Base-by-base conservation (phyloP, 2,329 filamentous ascomycete genomes). In the Talaromyces sp. region DNA sequence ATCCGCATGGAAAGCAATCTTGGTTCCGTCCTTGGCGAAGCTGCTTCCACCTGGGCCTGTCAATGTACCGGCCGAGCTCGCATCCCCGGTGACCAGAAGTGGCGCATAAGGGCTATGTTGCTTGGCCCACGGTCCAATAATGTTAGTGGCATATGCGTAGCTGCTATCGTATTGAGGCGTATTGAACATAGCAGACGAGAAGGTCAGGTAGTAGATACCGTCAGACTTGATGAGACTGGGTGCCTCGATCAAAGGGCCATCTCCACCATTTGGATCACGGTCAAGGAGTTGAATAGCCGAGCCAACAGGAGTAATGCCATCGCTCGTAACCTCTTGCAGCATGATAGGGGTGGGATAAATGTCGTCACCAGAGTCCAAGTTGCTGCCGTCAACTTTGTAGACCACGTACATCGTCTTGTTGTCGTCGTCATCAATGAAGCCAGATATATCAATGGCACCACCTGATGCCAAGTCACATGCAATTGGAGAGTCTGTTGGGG, bases 41-140 rank as follows among this genome's bases (percentile, higher is more conserved):
- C 76, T 3, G 72, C 70, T 26, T 81, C 82, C 51, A 76, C 77
- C 61, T 77, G 76, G 64, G 82, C 83, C 1, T 65, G 68, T 24
- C 26, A 67, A 43, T 73, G 82, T 9, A 72, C 81, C 4, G 75
- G 19, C 43, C 43, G 43, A 50, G 2, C 43, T 50, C 3, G 12
- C 43, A 5, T 50, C n/a, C 2, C 43, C 43, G 2, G 43, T 24
- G 14, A n/a, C 14, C n/a, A 50, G 12, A 6, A 50, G 19, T 5
- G 43, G 43, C 24, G 43, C 43, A 17, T 50, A 50, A 12, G 43
- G 43, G 3, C 14, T n/a, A 17, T 50, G 43, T 50, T 50, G 43
- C 12, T 50, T 50, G n/a, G 80, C n/a, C 80, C 82, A 17, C 80
- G 43, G 43, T 21, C 43, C 43, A 17, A 8, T 26, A 50, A 50